phyloP scores from a whole-genome alignment of 495 filamentous ascomycete genomes.

The Lasiosphaeria hispida region DNA sequence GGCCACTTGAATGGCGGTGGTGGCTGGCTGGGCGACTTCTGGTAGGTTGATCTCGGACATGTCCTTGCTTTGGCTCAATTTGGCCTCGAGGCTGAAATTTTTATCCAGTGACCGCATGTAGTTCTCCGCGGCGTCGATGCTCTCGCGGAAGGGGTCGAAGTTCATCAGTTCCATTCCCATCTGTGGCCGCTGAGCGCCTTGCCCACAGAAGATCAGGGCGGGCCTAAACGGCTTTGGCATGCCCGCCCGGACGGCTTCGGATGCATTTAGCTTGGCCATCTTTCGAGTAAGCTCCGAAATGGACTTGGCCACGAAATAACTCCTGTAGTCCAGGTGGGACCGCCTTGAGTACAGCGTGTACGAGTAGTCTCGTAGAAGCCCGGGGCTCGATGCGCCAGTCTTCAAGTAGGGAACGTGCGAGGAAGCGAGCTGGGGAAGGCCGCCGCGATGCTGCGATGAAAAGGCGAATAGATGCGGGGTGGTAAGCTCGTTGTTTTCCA shows the following conservation, averaged over 20 bases:
- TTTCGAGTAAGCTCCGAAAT: conserved; percentile 14
- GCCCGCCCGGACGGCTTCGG: conserved; percentile 11
- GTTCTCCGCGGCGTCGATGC: conserved; percentile 21
- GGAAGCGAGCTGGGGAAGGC: conserved; percentile 17
- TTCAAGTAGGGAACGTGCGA: conserved; percentile 22
- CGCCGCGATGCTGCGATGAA: conserved; percentile 25
- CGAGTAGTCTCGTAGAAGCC: conserved; percentile 23
- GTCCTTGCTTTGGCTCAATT: conserved; percentile 1
- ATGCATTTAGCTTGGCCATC: not conserved
- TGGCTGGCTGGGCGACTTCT: conserved; percentile 37
- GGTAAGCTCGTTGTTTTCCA: not conserved
- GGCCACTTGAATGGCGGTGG: conserved; percentile 49
- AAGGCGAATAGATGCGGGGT: conserved; percentile 16
- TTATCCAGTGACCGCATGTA: conserved; percentile 12
- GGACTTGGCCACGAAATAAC: conserved; percentile 22
- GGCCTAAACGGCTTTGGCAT: not conserved
- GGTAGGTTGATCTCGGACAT: conserved; percentile 21
- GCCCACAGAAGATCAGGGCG: conserved; percentile 21
- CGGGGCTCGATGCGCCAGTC: not conserved
- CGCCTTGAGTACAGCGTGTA: conserved; percentile 28
- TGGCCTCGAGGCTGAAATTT: not conserved
- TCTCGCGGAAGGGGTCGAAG: conserved; percentile 19
- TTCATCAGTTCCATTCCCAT: conserved; percentile 42
- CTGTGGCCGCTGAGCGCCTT: conserved; percentile 39
- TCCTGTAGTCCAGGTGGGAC: conserved; percentile 24